These are phyloP conservation scores for Diplogelasinospora grovesii DNA, from an alignment of 495 filamentous ascomycete species.

Conservation along the genomic window DNA sequence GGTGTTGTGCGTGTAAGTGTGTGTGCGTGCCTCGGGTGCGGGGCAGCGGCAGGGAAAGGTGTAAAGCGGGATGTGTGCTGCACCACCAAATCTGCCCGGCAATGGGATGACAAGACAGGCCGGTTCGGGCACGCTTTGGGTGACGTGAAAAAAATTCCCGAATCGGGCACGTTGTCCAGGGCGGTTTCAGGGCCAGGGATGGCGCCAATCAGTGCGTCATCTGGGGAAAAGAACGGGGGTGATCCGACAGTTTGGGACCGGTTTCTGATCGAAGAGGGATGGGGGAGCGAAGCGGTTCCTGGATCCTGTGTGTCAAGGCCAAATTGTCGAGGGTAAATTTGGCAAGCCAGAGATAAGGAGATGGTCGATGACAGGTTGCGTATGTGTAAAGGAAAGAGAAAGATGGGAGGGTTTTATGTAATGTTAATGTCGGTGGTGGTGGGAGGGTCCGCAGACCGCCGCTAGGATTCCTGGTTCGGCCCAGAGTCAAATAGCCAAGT, in stretches of 20 bases:
- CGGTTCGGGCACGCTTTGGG: background rate
- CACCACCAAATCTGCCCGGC: background rate
- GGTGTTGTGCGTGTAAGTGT: background rate
- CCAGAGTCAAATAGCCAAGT: conserved; percentile 19
- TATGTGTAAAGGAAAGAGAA: conserved; percentile 42
- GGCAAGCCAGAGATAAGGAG: conserved; percentile 36
- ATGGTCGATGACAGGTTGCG: conserved; percentile 37
- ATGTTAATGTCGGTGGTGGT: conserved; percentile 38
- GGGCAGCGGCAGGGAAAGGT: background rate
- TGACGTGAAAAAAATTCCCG: conserved; percentile 19
- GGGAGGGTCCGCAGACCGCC: conserved; percentile 27
- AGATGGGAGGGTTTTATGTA: conserved; percentile 49
- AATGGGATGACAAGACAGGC: background rate
- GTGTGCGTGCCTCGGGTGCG: background rate
- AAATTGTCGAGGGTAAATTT: conserved; percentile 31
- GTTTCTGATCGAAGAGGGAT: conserved; percentile 15
- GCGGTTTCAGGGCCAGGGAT: conserved; percentile 17
- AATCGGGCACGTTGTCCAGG: conserved; percentile 15
- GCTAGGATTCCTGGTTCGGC: conserved; percentile 15
- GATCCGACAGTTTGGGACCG: conserved; percentile 42
- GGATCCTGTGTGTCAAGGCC: conserved; percentile 29
- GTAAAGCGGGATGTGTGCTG: background rate
- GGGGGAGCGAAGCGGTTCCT: conserved; percentile 25
- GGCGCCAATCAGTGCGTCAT: conserved; percentile 47
- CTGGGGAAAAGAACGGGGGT: conserved; percentile 32